These are phyloP conservation scores for Stenocarpella maydis DNA, from an alignment of 2,329 filamentous ascomycete species.

Conservation along the genomic window DNA sequence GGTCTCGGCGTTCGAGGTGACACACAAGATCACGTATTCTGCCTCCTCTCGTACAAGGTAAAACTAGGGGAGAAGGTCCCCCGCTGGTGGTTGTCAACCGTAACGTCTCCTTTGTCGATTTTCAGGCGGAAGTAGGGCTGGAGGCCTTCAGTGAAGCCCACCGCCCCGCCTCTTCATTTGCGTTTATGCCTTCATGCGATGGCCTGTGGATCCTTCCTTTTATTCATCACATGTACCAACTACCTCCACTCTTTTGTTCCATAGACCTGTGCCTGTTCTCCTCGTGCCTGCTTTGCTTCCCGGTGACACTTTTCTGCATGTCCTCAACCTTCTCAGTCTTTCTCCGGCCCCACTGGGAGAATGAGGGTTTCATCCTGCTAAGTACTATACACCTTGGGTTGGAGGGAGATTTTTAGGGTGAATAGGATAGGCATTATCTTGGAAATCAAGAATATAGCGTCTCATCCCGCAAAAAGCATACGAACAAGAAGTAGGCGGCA, in stretches of 20 bases:
- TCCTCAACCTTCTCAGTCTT: too few species aligned
- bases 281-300: background rate
- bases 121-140: background rate
- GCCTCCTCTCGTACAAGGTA: background rate
- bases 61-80: background rate
- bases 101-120: slow-evolving; percentile 15
- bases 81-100: slow-evolving; percentile 1
- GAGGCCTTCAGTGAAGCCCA: background rate
- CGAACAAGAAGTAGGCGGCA: background rate
- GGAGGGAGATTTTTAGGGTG: background rate
- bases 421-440: background rate
- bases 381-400: background rate
- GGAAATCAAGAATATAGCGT: background rate
- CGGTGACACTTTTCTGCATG: background rate
- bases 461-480: background rate
- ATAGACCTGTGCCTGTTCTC: background rate
- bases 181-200: background rate
- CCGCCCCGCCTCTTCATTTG: background rate
- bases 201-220: slow-evolving; percentile 5
- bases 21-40: background rate
- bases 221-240: background rate
- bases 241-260: background rate
- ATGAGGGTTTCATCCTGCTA: background rate
- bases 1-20: background rate
- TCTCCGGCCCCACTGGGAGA: too few species aligned